Conservation (phyloP, 345 rosid species). For the Combretum micranthum region DNA sequence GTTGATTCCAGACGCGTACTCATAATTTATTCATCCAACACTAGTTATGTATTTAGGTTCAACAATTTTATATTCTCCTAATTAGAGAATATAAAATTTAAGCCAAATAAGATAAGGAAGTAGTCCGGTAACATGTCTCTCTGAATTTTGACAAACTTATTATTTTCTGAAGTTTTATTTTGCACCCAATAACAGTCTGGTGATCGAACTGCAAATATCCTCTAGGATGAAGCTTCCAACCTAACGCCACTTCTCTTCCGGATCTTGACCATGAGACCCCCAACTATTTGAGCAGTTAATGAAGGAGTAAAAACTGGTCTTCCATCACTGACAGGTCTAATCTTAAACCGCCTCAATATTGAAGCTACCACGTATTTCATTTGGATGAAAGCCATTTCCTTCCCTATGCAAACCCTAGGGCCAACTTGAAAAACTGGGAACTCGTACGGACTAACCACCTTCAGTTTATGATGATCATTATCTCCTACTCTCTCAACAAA, state of each 20-base stretch:
- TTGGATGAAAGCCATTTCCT: conserved; percentile 67
- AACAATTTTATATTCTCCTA: too few species aligned
- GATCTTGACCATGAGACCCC: conserved; percentile 52
- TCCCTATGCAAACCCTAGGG: conserved; percentile 68
- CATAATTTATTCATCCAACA: too few species aligned
- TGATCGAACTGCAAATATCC: too few species aligned
- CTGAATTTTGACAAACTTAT: too few species aligned
- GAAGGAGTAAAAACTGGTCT: conserved; percentile 51
- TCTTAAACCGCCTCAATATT: conserved; percentile 32
- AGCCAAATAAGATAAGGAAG: too few species aligned
- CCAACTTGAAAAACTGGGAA: conserved; percentile 70
- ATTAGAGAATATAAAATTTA: too few species aligned
- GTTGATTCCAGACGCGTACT: too few species aligned
- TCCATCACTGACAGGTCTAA: conserved; percentile 20
- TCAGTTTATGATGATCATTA: conserved; percentile 11
- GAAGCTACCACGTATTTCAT: conserved; percentile 68
- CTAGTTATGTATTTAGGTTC: too few species aligned
- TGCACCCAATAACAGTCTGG: too few species aligned
- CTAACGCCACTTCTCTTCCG: conserved; percentile 32
- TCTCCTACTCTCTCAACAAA: conserved; percentile 15
- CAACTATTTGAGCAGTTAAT: conserved; percentile 63
- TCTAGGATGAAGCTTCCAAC: too few species aligned
- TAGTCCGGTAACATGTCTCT: too few species aligned
- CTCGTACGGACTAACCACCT: conserved; percentile 37
- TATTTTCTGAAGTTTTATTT: too few species aligned